These are phyloP conservation scores for Zygoascus biomembranicola DNA, from an alignment of 805 yeast genomes.

Conservation along the genomic window DNA sequence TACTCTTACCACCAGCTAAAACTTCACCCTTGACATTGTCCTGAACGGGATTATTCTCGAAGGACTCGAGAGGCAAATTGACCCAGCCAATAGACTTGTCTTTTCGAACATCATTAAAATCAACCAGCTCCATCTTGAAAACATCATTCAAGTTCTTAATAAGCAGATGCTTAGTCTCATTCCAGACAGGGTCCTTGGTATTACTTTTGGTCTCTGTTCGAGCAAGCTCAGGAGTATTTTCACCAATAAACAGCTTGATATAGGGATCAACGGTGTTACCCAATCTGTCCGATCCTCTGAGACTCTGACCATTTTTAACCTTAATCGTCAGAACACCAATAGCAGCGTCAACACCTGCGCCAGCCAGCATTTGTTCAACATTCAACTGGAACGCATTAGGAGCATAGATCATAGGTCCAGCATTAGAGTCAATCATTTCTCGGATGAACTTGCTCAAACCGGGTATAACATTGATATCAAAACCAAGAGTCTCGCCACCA, in stretches of 20 bases:
- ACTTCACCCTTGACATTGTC: constrained; percentile 47
- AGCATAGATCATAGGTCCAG: constrained; percentile 78
- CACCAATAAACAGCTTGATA: constrained; percentile 58
- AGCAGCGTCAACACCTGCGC: constrained; percentile 69
- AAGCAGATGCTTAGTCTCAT: constrained; percentile 65
- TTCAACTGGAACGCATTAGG: constrained; percentile 93
- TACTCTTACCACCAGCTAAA: constrained; percentile 72
- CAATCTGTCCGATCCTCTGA: constrained; percentile 58
- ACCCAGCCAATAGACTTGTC: constrained; percentile 76
- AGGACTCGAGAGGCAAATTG: constrained; percentile 60
- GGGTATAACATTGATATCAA: constrained; percentile 83
- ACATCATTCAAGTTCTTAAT: constrained; percentile 75
- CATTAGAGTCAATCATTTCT: constrained; percentile 76
- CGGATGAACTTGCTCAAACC: constrained; percentile 77
- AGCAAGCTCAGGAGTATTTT: constrained; percentile 43
- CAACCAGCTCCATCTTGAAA: constrained; percentile 60
- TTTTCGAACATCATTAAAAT: constrained; percentile 67
- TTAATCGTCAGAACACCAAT: constrained; percentile 76
- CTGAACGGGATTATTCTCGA: constrained; percentile 41
- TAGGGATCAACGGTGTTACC: constrained; percentile 90
- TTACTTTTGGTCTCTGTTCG: constrained; percentile 62
- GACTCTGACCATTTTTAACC: constrained; percentile 55
- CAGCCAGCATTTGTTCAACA: constrained; percentile 81
- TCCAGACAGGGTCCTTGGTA: constrained; percentile 71
- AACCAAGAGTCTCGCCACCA: constrained; percentile 76